Conservation (phyloP, 2,329 filamentous ascomycete species). For the Calonectria hawksworthii region DNA sequence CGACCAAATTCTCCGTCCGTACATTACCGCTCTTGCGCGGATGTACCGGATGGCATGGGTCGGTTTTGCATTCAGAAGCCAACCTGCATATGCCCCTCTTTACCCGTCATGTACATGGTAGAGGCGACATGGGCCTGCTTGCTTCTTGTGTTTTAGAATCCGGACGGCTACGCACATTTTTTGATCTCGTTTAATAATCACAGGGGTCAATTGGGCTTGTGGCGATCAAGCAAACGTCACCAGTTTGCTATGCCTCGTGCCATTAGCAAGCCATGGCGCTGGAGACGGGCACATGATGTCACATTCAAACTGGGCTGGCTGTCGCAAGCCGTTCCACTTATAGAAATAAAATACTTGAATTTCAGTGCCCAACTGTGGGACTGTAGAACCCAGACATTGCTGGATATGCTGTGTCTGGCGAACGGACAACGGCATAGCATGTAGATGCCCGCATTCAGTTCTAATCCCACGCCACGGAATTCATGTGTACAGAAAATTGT, state of each 20-base stretch:
- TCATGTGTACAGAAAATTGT: background rate
- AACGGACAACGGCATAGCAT: background rate
- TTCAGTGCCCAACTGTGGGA: background rate
- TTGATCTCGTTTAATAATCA: background rate
- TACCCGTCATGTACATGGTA: background rate
- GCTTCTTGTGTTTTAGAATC: background rate
- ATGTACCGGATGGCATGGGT: background rate
- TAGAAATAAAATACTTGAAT: constrained; percentile 12
- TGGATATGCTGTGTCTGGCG: background rate
- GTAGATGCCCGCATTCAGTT: background rate
- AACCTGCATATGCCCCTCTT: constrained; percentile 8
- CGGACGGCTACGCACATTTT: background rate
- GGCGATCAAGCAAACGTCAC: constrained; percentile 1
- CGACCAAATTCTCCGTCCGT: background rate
- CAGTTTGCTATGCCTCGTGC: background rate
- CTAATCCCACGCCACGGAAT: background rate
- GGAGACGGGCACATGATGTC: background rate
- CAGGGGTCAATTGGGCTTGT: background rate
- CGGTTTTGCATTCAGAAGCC: background rate
- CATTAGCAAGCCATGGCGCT: background rate
- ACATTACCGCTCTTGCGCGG: constrained; percentile 2
- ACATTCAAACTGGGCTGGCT: background rate
- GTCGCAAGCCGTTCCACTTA: constrained; percentile 19
- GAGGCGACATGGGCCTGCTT: background rate
- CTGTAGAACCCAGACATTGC: background rate